Evolutionary conservation across 495 filamentous ascomycete genomes (phyloP).

Genomic region (Xylaria sp.): DNA sequence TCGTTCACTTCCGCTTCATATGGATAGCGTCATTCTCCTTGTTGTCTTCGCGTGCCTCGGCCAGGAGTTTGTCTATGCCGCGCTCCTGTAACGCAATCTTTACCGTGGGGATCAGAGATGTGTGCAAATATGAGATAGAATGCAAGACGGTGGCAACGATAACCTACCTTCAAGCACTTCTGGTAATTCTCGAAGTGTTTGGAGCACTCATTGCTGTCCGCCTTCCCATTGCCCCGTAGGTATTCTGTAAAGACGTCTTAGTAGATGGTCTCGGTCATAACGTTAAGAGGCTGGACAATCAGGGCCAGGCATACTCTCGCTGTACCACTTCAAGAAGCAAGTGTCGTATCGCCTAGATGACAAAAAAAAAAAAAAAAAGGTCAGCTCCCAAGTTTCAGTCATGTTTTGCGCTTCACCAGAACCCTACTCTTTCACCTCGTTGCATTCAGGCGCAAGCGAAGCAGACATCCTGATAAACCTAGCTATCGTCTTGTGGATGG

Average conservation of each 20-base stretch:
- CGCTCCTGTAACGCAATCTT: conserved; percentile 82
- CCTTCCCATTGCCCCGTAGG: conserved; percentile 74
- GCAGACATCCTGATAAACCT: conserved; percentile 56
- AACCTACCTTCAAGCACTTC: conserved; percentile 74
- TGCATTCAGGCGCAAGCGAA: conserved; percentile 72
- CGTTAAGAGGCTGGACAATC: background rate
- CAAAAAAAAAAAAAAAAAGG: conserved; percentile 32
- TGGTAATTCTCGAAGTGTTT: conserved; percentile 86
- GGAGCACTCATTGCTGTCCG: conserved; percentile 78
- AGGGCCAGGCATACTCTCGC: conserved; percentile 72
- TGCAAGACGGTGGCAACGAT: background rate
- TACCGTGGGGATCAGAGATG: conserved; percentile 14
- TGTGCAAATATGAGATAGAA: conserved; percentile 5
- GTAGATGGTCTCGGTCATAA: conserved; percentile 26
- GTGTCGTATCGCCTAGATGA: conserved; percentile 77
- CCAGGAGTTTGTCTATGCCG: conserved; percentile 85
- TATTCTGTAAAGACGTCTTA: conserved; percentile 68
- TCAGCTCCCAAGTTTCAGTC: background rate
- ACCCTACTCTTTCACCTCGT: conserved; percentile 85
- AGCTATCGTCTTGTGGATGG: background rate
- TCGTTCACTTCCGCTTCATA: conserved; percentile 61
- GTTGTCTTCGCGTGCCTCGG: conserved; percentile 81
- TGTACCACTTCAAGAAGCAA: conserved; percentile 96
- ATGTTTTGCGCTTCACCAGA: background rate
- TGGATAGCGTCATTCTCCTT: conserved; percentile 80